Evolutionary conservation across 495 filamentous ascomycete genomes (phyloP), one percentile per base, ranked within the genome.

Genomic region (Entonaema liquescens): DNA sequence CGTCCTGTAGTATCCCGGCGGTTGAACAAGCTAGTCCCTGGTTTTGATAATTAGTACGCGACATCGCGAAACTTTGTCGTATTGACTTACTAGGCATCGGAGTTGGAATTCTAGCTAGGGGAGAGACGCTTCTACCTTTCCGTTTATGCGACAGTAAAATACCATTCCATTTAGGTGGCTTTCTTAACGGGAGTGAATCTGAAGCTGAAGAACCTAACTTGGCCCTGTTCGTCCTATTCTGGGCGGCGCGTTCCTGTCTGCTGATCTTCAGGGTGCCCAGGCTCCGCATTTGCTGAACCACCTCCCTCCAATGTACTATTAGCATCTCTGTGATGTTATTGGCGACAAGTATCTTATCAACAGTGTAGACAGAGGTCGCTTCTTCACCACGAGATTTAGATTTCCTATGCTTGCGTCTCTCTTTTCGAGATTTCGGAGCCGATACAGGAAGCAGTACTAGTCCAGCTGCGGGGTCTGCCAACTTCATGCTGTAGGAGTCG

Each of bases 261-360:
- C 38, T 70, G 23, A 68, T 59, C 62, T 70, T 81, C 35, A 79
- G 38, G 9, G 75, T 70, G 3, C 75, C 78, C 0, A 85, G 65
- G 57, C 70, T 79, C 53, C 73, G 81, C 80, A 86, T 83, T 29
- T 90, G 83, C 56, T 77, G 80, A 73, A 88, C 85, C 5, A 88
- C 82, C 25, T 88, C 86, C 25, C 83, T 79, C 88, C 88, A 90
- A 57, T 87, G 80, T 13, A 80, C 78, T 59, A 89, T 84, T 13
- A 89, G 76, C 83, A 88, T 87, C 78, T 89, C 86, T 5, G 85
- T 77, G 50, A 90, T 83, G 19, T 74, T 75, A 40, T 86, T 87
- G 0, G 86, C 84, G 38, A 87, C 74, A 49, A 82, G 82, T 31
- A 86, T 77, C 50, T 82, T 84, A 72, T 85, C 80, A n/a, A 85